A percentile compares a stretch with the other conserved stretches of the same genome.
These are phyloP conservation scores for Smittium culicis DNA, from an alignment of 371 early-diverging fungal species.

Conservation along the genomic window DNA sequence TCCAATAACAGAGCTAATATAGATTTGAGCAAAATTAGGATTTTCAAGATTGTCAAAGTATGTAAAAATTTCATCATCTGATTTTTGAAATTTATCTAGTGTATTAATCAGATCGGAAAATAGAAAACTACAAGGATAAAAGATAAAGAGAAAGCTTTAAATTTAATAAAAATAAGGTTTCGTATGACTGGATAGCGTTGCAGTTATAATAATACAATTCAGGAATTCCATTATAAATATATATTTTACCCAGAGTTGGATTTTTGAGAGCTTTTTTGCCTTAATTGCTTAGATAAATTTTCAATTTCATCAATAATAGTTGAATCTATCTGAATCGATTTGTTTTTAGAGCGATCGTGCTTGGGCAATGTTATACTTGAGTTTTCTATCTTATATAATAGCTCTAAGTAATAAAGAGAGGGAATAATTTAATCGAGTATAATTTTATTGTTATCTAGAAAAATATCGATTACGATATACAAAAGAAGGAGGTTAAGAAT, in stretches of 20 bases:
- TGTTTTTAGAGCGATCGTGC: neutral
- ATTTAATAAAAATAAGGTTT: too few relatives aligned
- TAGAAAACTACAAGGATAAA: neutral
- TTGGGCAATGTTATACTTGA: neutral
- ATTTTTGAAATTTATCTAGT: neutral
- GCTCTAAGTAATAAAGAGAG: neutral
- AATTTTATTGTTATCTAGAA: too few relatives aligned
- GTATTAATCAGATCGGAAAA: neutral
- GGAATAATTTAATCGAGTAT: too few relatives aligned
- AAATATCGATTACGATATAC: too few relatives aligned
- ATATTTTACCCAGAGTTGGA: neutral
- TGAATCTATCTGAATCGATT: neutral
- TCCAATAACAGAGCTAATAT: neutral
- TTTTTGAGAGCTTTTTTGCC: neutral
- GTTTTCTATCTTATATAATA: neutral
- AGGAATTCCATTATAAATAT: neutral
- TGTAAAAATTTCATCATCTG: neutral
- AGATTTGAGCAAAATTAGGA: neutral
- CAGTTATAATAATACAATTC: too few relatives aligned
- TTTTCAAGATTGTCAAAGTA: neutral
- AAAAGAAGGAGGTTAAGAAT: too few relatives aligned
- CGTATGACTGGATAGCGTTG: too few relatives aligned
- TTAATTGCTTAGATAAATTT: neutral
- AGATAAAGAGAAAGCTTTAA: too few relatives aligned
- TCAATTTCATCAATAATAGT: neutral